Conservation (phyloP, 805 yeast genomes). For the Starmerella stigmatis region DNA sequence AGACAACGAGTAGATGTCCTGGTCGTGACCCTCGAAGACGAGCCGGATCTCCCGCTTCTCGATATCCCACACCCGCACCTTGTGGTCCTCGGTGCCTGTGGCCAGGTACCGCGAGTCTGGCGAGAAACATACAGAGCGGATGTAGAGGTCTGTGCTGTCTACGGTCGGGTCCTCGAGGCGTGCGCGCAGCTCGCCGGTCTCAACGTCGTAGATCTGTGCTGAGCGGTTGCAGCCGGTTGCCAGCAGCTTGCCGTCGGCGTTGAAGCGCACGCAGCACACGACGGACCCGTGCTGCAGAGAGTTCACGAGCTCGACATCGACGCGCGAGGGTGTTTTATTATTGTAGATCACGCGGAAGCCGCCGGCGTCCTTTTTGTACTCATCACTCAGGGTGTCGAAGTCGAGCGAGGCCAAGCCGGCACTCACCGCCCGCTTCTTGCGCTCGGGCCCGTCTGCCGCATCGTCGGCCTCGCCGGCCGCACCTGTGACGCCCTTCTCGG, state of each 20-base stretch:
- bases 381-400: slow-evolving; percentile 61
- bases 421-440: too few species aligned
- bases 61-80: slow-evolving; percentile 92
- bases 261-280: slow-evolving; percentile 92
- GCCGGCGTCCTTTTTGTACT: slow-evolving; percentile 66
- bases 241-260: slow-evolving; percentile 78
- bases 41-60: slow-evolving; percentile 75
- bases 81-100: slow-evolving; percentile 71
- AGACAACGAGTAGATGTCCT: slow-evolving; percentile 91
- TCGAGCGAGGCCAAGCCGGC: slow-evolving; percentile 56
- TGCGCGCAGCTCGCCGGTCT: slow-evolving; percentile 81
- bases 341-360: slow-evolving; percentile 86
- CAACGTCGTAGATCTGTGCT: slow-evolving; percentile 87
- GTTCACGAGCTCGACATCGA: slow-evolving; percentile 81
- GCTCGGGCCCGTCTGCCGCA: too few species aligned
- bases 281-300: slow-evolving; percentile 88
- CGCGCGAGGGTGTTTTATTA: slow-evolving; percentile 63
- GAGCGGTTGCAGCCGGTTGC: slow-evolving; percentile 97
- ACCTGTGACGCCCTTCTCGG: not conserved
- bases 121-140: slow-evolving; percentile 89
- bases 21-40: slow-evolving; percentile 82
- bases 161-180: slow-evolving; percentile 72
- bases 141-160: slow-evolving; percentile 74
- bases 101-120: slow-evolving; percentile 92
- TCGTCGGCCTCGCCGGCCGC: not conserved